Base-by-base conservation (phyloP, 805 yeast genomes). In the Wickerhamomyces bovis region DNA sequence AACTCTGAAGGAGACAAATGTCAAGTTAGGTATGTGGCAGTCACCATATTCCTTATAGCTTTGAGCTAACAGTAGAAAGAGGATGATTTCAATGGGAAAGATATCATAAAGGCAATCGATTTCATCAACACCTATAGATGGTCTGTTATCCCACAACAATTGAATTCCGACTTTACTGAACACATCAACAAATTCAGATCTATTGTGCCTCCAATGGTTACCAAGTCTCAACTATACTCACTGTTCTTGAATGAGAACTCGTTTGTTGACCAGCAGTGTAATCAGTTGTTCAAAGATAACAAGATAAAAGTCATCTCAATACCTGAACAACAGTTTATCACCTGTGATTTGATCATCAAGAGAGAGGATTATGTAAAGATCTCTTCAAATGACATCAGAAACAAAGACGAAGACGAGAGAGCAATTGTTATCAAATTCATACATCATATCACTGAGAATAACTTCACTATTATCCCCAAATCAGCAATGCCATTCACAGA, bases 191-290 rank as follows among this genome's bases (percentile, higher is more conserved):
- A 54, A 30, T 55, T 30, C 36, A 45, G 60, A 16, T 4, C 19
- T 1, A 38, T 43, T 5, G 31, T 52, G 2, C 62, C 61, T 0
- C 38, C 38, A 16, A 6, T 53, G 11, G 56, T 55, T 0, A 40
- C 56, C 2, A 45, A 39, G 22, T 43, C 46, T 28, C 83, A 78
- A 49, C 52, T 80, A 4, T 79, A 79, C 53, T 64, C 82, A 1
- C 53, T 78, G 11, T 73, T 69, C 44, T 68, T 68, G 13, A 59
- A 65, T 21, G 63, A 68, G 38, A 77, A 79, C 50, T 76, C 83
- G 0, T 70, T 66, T 56, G 78, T 78, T 2, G 85, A 80, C 53
- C 66, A 66, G 35, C 64, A 63, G 41, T 57, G 78, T 1, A 75
- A 72, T 45, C 48, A 63, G 13, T 52, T 69, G 35, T 63, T 68